A percentile compares a stretch with the other conserved stretches of the same genome.
Evolutionary conservation across 2,329 filamentous ascomycete species (phyloP).

Genomic region (Lecanicillium sp.): DNA sequence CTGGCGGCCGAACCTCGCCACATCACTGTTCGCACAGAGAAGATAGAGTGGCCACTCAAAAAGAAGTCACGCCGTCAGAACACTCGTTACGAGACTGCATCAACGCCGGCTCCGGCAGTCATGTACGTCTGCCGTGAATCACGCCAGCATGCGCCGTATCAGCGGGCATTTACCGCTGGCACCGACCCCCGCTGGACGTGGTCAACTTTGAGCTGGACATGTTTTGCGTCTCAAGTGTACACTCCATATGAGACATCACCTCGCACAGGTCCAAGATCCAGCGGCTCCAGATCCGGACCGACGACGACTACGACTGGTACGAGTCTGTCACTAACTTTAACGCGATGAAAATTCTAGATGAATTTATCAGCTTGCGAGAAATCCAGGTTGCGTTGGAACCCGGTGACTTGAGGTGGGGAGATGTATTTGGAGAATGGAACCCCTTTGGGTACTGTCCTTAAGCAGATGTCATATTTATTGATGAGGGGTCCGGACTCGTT

Average conservation of each 20-base stretch:
- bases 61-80: conserved; percentile 3
- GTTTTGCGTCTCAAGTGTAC: conserved; percentile 7
- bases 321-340: conserved; percentile 2
- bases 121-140: conserved; percentile 10
- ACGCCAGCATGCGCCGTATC: conserved; percentile 6
- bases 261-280: conserved; percentile 5
- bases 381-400: conserved; percentile 6
- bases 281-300: conserved; percentile 6
- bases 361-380: conserved; percentile 6
- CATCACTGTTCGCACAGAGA: conserved; percentile 5
- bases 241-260: conserved; percentile 1
- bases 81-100: conserved; percentile 4
- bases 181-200: conserved; percentile 10
- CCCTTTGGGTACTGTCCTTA: conserved; percentile 2
- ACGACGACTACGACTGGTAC: conserved; percentile 8
- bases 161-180: conserved; percentile 7
- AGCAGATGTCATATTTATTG: conserved; percentile 3
- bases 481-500: conserved; percentile 5
- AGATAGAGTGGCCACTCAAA: conserved; percentile 3
- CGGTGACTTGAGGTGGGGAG: conserved; percentile 3
- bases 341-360: conserved; percentile 1
- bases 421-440: background rate
- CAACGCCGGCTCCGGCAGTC: conserved; percentile 5
- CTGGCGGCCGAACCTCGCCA: conserved; percentile 6
- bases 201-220: conserved; percentile 10